Evolutionary conservation across 139 green algal species (phyloP).

Genomic region (Tetradesmus obliquus): DNA sequence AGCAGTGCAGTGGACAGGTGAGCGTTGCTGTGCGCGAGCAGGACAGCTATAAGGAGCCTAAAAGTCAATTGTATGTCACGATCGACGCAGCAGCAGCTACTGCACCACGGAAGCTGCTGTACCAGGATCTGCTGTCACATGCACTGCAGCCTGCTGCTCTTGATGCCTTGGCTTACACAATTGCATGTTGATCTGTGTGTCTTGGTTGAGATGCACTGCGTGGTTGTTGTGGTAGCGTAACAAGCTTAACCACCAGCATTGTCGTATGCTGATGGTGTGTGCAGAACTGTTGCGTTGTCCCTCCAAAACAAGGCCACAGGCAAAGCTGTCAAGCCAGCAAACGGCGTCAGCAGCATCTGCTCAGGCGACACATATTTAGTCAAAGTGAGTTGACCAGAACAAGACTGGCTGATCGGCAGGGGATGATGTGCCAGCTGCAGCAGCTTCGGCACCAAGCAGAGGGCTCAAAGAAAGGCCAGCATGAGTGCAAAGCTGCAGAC

Average conservation of each 20-base stretch:
- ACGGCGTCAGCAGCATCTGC: neutral
- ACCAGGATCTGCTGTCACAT: neutral
- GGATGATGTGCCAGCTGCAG: neutral
- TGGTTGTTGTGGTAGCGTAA: too few relatives aligned
- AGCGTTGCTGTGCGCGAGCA: neutral
- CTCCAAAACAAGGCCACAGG: neutral
- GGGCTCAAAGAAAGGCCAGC: too few relatives aligned
- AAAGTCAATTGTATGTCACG: too few relatives aligned
- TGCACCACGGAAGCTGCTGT: neutral
- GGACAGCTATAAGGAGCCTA: neutral
- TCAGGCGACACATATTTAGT: neutral
- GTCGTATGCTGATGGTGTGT: neutral
- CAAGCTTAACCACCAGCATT: too few relatives aligned
- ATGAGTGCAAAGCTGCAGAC: too few relatives aligned
- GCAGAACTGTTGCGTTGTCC: neutral
- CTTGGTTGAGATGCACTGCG: too few relatives aligned
- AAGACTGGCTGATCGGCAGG: neutral
- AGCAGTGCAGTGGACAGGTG: slow-evolving; percentile 27
- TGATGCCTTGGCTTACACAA: neutral
- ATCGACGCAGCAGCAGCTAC: neutral
- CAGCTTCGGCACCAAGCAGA: neutral
- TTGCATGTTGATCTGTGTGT: neutral
- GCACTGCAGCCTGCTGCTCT: neutral
- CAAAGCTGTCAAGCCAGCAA: neutral
- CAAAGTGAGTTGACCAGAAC: neutral